Base-by-base conservation (phyloP, 495 filamentous ascomycete species). In the Penicillium fimorum region DNA sequence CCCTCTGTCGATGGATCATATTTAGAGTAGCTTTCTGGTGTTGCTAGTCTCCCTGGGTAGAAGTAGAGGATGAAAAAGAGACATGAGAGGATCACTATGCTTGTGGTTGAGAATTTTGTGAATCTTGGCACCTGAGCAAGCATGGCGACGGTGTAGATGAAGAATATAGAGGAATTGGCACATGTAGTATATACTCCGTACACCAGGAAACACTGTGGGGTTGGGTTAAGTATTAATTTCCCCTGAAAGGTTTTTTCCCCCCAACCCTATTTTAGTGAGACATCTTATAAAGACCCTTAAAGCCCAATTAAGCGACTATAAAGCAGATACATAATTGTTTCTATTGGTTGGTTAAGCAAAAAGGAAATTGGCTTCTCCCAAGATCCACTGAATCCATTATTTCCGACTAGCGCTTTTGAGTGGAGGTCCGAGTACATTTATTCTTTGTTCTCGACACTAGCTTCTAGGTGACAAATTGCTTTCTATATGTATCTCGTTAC, bases 1-100 rank as follows among this genome's bases (percentile, higher is more conserved):
- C 8, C 32, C 5, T 50, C n/a, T 50, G 11, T 13, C 1, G 38
- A 32, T 12, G 25, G 11, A 9, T 51, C 24, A 29, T 27, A 30
- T 40, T 2, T 15, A 20, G 35, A 13, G 12, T 8, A 17, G 5
- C 12, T 13, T 18, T 15, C 8, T 24, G 41, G 51, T 25, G 17
- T 45, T 15, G 0, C 27, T 12, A 24, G n/a, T 42, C 25, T 42
- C 8, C n/a, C 12, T 0, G 50, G 22, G 43, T 46, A 15, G 33
- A 17, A 27, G 22, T 46, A 54, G 7, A 54, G 52, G 2, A 54
- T 24, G 42, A 54, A 47, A 15, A 54, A 47, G 9, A 54, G 32
- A 32, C 29, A 46, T 37, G 30, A 18, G 6, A 54, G 24, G 15
- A 54, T 25, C 7, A 54, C 3, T 25, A 54, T 54, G 12, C 30